Conservation (phyloP, 1,284 basidiomycete species). For the Taiwanofungus camphoratus region DNA sequence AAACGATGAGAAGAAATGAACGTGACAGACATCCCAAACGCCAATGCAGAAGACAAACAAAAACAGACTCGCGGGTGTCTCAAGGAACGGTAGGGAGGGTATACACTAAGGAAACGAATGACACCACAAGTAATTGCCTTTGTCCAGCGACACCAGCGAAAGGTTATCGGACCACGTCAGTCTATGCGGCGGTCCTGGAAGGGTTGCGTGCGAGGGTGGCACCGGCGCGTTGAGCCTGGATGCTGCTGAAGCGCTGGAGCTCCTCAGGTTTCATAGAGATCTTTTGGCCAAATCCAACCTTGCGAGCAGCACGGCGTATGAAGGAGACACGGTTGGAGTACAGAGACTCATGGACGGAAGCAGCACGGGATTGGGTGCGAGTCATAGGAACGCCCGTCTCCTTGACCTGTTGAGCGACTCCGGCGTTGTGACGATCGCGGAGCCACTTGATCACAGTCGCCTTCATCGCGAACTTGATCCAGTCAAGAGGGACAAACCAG, state of each 20-base stretch:
- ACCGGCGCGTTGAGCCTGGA: slow-evolving; percentile 77
- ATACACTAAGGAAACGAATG: not conserved
- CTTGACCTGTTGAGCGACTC: slow-evolving; percentile 31
- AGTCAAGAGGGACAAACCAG: slow-evolving; percentile 93
- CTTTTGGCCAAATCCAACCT: slow-evolving; percentile 81
- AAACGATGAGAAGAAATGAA: not conserved
- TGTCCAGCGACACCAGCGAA: not conserved
- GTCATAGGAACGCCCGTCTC: slow-evolving; percentile 70
- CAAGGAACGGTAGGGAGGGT: not conserved
- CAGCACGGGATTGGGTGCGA: slow-evolving; percentile 84
- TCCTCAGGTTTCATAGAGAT: slow-evolving; percentile 79
- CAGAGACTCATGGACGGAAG: slow-evolving; percentile 88
- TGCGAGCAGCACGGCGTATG: slow-evolving; percentile 79
- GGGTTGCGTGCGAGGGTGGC: slow-evolving; percentile 75
- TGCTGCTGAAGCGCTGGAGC: slow-evolving; percentile 76
- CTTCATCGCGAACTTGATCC: slow-evolving; percentile 96
- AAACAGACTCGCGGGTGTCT: slow-evolving; percentile 2
- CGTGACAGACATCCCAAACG: slow-evolving; percentile 1
- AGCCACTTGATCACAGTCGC: slow-evolving; percentile 84
- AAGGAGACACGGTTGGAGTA: slow-evolving; percentile 92
- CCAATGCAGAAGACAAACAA: not conserved
- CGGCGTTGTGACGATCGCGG: slow-evolving; percentile 59
- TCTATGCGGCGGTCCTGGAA: slow-evolving; percentile 45
- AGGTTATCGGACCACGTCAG: not conserved
- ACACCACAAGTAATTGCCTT: not conserved